Percentiles rank a stretch among this genome's conserved stretches.
phyloP scores from a whole-genome alignment of 2,329 filamentous ascomycete genomes.

The Hymenoscyphus fraxineus region DNA sequence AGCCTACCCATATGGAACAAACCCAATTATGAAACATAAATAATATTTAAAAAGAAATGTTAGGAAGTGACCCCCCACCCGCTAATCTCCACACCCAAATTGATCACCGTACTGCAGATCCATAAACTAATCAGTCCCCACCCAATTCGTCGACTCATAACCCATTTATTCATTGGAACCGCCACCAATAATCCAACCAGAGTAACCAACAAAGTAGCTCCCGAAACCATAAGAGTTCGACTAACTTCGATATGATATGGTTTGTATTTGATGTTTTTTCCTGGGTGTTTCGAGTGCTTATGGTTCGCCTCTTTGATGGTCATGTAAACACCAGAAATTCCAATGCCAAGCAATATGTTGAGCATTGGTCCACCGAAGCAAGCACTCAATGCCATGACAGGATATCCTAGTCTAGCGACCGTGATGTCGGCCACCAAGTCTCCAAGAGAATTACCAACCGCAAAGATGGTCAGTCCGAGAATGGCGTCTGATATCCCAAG shows the following conservation, averaged over 20 bases:
- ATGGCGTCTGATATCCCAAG: conserved; percentile 92
- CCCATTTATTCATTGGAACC: conserved; percentile 83
- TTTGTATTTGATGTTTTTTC: conserved; percentile 60
- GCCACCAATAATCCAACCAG: conserved; percentile 72
- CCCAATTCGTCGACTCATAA: conserved; percentile 78
- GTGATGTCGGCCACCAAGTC: conserved; percentile 95
- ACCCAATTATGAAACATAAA: neutral
- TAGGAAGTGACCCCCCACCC: conserved; percentile 37
- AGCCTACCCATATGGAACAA: neutral
- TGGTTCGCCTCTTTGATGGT: conserved; percentile 67
- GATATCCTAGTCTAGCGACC: conserved; percentile 86
- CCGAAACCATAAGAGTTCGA: conserved; percentile 79
- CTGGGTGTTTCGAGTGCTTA: conserved; percentile 63
- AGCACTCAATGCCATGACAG: conserved; percentile 90
- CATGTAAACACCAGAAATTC: conserved; percentile 87
- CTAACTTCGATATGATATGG: conserved; percentile 82
- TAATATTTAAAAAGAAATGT: neutral
- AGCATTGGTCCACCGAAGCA: conserved; percentile 99
- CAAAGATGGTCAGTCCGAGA: conserved; percentile 90
- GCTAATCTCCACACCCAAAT: conserved; percentile 74
- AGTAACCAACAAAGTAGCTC: conserved; percentile 77
- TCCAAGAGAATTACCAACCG: conserved; percentile 90
- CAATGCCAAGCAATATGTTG: conserved; percentile 92
- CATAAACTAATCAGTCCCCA: conserved; percentile 77
- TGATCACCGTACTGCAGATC: conserved; percentile 73